Base-by-base conservation (phyloP, 192 early-diverging fungal genomes). In the Backusella westeae region DNA sequence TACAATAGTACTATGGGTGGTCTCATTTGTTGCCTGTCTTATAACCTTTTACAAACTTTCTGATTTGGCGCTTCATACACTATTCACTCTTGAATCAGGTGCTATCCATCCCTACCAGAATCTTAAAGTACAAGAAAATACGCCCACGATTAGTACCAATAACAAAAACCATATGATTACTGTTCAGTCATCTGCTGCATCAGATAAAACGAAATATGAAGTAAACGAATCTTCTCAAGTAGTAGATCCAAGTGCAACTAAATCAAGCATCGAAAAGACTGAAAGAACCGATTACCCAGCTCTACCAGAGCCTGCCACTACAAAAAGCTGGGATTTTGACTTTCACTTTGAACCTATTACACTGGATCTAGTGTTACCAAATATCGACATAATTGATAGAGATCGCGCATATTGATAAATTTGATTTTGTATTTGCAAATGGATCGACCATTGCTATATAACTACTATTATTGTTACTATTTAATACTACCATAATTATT, bases 321-420 rank as follows among this genome's bases (percentile, higher is more conserved):
- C 21, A 56, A 56, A 56, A 21, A 56, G 53, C 53, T 56, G 53
- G 26, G 39, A 71, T 71, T 71, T 35, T 23, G 35, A 44, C 7
- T 71, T 71, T 71, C 12, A 71, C n/a, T 71, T 71, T 71, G 69
- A 71, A 71, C 69, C 69, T 26, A 71, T 71, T n/a, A 26, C 23
- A 39, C 14, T 71, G 10, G 69, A 71, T 44, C 39, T 44, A 3
- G n/a, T 69, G 36, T 36, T 42, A 44, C 69, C 17, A 29, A 39
- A 71, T 42, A 69, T 69, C n/a, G 35, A 56, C 3, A 23, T 56
- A 23, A 21, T 56, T 56, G 53, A 56, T 56, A 56, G 21, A 21
- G 19, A 56, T 56, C 53, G 6, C 19, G 53, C 53, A 26, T 56
- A 56, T 56, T 21, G 53, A 56, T 56, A 53, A 53, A 53, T n/a